Evolutionary conservation across 176 grass and related monocot genomes (phyloP), one percentile per base, ranked within the genome.

Genomic region (Carex cristatella): DNA sequence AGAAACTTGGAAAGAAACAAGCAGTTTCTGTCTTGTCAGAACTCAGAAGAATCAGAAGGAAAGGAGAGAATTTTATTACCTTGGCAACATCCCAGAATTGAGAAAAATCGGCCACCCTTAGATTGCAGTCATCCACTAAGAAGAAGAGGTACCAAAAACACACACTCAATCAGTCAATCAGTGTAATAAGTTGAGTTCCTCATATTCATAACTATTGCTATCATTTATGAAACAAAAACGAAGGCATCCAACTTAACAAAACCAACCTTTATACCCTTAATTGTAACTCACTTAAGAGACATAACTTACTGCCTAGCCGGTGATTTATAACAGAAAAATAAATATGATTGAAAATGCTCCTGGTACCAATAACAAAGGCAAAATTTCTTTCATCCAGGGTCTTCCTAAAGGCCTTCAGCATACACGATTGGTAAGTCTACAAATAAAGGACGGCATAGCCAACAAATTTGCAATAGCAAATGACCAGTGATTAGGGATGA

Each of bases 81-180:
- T 98, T 98, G 28, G 89, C 89, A 89, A 84, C 88, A 90, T 91
- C 95, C 95, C 95, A 98, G 93, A 98, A 98, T 73, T 98, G 95
- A 90, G 95, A 90, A 98, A 98, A 98, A 98, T 98, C 95, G 53
- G 95, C 95, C 92, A 93, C 88, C 91, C 95, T 87, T 89, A 98
- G 95, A 98, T 98, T 98, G 92, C 93, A 93, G 92, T 98, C 95
- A 98, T 98, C 95, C 95, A 98, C 95, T 98, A 94, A 93, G 89
- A 85, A 84, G 66, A 73, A 84, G 66, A 73, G 91, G 74, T 38
- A 37, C 61, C 81, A 83, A 65, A 83, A 83, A 49, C 48, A 49
- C 48, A 49, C 46, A 10, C 7, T 87, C 86, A 94, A 91, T 87
- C 87, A 91, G 92, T 88, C 88, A 97, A 89, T 90, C 89, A 92